Evolutionary conservation across 352 stramenopile species (phyloP), one percentile per base, ranked within the genome.

Genomic region (Pythium grandisporangium): DNA sequence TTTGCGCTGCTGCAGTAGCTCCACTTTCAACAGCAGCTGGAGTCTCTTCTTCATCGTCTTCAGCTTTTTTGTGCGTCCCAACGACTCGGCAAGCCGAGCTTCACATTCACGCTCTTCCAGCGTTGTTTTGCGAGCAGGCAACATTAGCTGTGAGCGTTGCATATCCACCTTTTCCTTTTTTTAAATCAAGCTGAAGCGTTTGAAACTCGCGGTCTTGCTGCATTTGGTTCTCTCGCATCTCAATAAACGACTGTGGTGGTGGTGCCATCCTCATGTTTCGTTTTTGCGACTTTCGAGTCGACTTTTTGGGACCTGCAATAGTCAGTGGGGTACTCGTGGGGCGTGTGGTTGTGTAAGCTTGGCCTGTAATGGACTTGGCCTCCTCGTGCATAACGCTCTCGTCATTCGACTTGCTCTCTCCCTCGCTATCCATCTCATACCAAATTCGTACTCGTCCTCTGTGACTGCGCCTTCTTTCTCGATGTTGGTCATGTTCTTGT

Each of bases 1-100:
- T 11, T 53, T 55, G 22, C 47, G 26, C 13, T 42, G 40, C 12
- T 29, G 39, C 12, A 41, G 32, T 0, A 61, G 38, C 13, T 45
- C 46, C 0, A 47, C 37, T 42, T 52, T 55, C 4, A 41, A 10
- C 6, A 42, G 20, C 2, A 66, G 0, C 21, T 58, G 26, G 3
- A 30, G 19, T 20, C 44, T 38, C 35, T 6, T 34, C 35, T 24
- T 45, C 27, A 2, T n/a, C n/a, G 21, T 25, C 3, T 36, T 34
- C 8, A 52, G 29, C 29, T 45, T 52, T 11, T 40, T 40, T 27
- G 45, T 30, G 1, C 30, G 17, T 2, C 27, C 45, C 2, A 24
- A n/a, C 6, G 20, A 8, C 22, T 52, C 36, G 17, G 24, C 27
- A 5, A 52, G 20, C 2, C 45, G 27, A 20, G 26, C 13, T 19